Conservation (phyloP, 2,329 filamentous ascomycete species). For the Fusarium sp. region DNA sequence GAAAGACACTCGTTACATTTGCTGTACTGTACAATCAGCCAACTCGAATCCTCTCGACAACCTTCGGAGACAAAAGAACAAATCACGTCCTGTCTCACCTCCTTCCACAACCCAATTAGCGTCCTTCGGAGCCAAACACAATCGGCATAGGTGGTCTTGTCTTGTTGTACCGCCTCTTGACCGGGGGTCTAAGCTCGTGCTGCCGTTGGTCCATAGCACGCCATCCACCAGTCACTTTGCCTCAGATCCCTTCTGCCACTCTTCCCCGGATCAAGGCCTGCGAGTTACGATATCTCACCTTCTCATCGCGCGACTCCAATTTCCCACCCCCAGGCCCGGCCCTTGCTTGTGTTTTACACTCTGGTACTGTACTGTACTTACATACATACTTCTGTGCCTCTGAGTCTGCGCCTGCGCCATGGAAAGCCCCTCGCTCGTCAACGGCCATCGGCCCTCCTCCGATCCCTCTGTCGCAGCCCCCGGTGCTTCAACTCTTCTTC, state of each 20-base stretch:
- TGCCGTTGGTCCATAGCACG: slow-evolving; percentile 35
- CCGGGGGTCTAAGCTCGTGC: slow-evolving; percentile 27
- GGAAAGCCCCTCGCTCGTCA: slow-evolving; percentile 39
- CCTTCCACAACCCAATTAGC: slow-evolving; percentile 27
- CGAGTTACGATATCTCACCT: slow-evolving; percentile 42
- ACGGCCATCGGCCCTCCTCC: slow-evolving; percentile 36
- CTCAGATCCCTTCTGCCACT: slow-evolving; percentile 36
- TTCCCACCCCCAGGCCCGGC: slow-evolving; percentile 25
- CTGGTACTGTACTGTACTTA: neutral
- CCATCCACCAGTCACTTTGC: slow-evolving; percentile 42
- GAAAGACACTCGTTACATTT: neutral
- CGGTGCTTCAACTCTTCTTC: slow-evolving; percentile 10
- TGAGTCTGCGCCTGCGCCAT: slow-evolving; percentile 29
- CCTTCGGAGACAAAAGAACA: slow-evolving; percentile 17
- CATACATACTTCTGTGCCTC: slow-evolving; percentile 6
- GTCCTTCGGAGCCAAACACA: slow-evolving; percentile 9
- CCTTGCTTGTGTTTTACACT: slow-evolving; percentile 11
- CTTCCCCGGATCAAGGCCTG: slow-evolving; percentile 32
- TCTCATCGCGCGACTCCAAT: slow-evolving; percentile 41
- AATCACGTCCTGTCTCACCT: slow-evolving; percentile 19
- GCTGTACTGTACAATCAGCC: neutral
- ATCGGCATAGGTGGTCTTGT: neutral
- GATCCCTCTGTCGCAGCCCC: slow-evolving; percentile 22
- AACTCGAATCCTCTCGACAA: neutral
- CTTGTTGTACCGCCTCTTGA: slow-evolving; percentile 27